Evolutionary conservation across 257 asterid genomes (phyloP).

Genomic region (Buddleja alternifolia): DNA sequence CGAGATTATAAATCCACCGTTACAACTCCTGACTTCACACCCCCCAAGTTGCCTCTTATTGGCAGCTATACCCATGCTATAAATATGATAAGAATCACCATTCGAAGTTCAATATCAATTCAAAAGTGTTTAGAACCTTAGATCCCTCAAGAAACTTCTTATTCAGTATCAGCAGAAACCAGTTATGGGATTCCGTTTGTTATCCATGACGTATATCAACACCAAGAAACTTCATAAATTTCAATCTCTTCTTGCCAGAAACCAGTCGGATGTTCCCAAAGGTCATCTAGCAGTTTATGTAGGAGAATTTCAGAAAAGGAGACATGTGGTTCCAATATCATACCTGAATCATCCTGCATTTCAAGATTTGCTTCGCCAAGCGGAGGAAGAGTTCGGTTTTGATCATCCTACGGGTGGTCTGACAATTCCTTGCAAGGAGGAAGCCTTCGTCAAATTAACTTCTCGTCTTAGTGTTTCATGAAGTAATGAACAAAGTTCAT

Average conservation of each 20-base stretch:
- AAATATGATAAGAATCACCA: not conserved
- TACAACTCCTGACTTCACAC: slow-evolving; percentile 14
- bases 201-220: not conserved
- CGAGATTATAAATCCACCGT: not conserved
- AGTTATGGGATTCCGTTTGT: slow-evolving; percentile 18
- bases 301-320: slow-evolving; percentile 38
- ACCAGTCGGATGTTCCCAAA: slow-evolving; percentile 40
- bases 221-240: slow-evolving; percentile 15
- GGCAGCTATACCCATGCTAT: not conserved
- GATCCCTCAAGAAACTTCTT: not conserved
- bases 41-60: slow-evolving; percentile 17
- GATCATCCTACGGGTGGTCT: slow-evolving; percentile 44
- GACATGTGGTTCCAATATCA: slow-evolving; percentile 38
- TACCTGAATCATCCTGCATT: slow-evolving; percentile 44
- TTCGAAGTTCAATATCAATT: not conserved
- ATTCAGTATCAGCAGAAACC: not conserved
- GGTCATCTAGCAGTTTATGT: slow-evolving; percentile 49
- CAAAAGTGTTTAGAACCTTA: not conserved
- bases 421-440: slow-evolving; percentile 32
- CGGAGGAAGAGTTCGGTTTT: slow-evolving; percentile 39
- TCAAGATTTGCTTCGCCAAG: slow-evolving; percentile 39
- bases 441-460: slow-evolving; percentile 33
- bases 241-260: slow-evolving; percentile 18
- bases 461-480: slow-evolving; percentile 27
- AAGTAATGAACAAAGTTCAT: slow-evolving; percentile 12